Percentiles rank a stretch among this genome's conserved stretches.
Conservation (phyloP, 305 asterid species). For the Solanum chacoense region DNA sequence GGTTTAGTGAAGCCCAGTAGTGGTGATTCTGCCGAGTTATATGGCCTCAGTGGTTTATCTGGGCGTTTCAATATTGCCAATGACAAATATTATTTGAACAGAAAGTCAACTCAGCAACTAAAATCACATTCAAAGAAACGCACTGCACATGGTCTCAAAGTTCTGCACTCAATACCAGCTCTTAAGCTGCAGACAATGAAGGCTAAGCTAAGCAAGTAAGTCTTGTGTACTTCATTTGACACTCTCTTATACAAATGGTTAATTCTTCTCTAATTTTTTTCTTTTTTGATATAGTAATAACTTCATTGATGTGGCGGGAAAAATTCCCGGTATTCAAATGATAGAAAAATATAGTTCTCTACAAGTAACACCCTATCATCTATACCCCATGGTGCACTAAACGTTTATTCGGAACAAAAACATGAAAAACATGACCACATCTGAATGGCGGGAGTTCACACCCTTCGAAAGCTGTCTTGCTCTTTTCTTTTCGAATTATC, state of each 20-base stretch:
- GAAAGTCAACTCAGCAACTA: slow-evolving; percentile 91
- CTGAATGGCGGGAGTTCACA: background rate
- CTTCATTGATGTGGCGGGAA: background rate
- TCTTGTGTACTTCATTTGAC: background rate
- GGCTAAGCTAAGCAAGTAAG: slow-evolving; percentile 96
- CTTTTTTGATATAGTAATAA: background rate
- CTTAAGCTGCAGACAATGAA: slow-evolving; percentile 95
- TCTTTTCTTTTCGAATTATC: background rate
- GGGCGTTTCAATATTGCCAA: slow-evolving; percentile 87
- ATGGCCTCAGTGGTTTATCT: slow-evolving; percentile 48
- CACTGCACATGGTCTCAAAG: slow-evolving; percentile 80
- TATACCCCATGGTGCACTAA: background rate
- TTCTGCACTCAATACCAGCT: slow-evolving; percentile 93
- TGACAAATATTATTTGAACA: slow-evolving; percentile 83
- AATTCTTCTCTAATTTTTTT: background rate
- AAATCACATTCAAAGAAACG: slow-evolving; percentile 94
- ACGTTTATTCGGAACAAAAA: background rate
- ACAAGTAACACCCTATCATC: background rate
- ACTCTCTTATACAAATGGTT: background rate
- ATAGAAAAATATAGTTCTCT: background rate
- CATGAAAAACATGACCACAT: background rate
- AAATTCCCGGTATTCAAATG: background rate
- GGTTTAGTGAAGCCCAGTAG: slow-evolving; percentile 42
- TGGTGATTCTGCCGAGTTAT: slow-evolving; percentile 59
- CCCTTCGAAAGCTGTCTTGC: background rate